Percentiles rank a stretch among this genome's conserved stretches.
phyloP scores from a whole-genome alignment of 2,329 filamentous ascomycete species.

The Phyllosticta citriasiana region DNA sequence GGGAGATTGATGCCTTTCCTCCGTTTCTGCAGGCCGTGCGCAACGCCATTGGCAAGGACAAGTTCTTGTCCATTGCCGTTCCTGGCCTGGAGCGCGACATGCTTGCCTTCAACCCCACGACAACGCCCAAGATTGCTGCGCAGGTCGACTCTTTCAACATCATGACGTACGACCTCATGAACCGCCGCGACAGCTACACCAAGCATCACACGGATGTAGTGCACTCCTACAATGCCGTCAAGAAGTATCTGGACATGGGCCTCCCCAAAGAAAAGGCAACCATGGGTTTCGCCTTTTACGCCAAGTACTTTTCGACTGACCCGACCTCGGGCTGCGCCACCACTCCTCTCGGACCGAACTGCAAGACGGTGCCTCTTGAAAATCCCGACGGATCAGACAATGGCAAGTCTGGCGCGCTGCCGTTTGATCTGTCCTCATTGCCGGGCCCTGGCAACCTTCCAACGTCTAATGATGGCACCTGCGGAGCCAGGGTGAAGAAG shows the following conservation, averaged over 20 bases:
- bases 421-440: slow-evolving; percentile 24
- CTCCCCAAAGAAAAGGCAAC: slow-evolving; percentile 48
- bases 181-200: slow-evolving; percentile 53
- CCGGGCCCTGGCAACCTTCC: neutral
- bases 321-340: slow-evolving; percentile 35
- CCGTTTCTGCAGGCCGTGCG: slow-evolving; percentile 51
- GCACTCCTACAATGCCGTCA: slow-evolving; percentile 44
- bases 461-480: slow-evolving; percentile 22
- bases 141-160: slow-evolving; percentile 59
- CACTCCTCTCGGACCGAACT: slow-evolving; percentile 41
- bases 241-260: slow-evolving; percentile 50
- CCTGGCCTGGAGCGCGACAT: slow-evolving; percentile 55
- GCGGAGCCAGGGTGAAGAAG: slow-evolving; percentile 20
- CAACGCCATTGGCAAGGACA: slow-evolving; percentile 44
- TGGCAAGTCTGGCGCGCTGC: slow-evolving; percentile 48
- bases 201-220: slow-evolving; percentile 55
- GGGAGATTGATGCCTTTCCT: slow-evolving; percentile 54
- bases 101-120: slow-evolving; percentile 53
- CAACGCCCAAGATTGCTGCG: slow-evolving; percentile 48
- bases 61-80: slow-evolving; percentile 57
- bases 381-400: slow-evolving; percentile 50
- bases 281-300: slow-evolving; percentile 59
- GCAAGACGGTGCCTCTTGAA: slow-evolving; percentile 50
- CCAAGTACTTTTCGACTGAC: slow-evolving; percentile 54
- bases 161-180: slow-evolving; percentile 66